Percentiles rank a stretch among this genome's conserved stretches.
Conservation (phyloP, 23 red algal species). For the Agarophyton chilense region DNA sequence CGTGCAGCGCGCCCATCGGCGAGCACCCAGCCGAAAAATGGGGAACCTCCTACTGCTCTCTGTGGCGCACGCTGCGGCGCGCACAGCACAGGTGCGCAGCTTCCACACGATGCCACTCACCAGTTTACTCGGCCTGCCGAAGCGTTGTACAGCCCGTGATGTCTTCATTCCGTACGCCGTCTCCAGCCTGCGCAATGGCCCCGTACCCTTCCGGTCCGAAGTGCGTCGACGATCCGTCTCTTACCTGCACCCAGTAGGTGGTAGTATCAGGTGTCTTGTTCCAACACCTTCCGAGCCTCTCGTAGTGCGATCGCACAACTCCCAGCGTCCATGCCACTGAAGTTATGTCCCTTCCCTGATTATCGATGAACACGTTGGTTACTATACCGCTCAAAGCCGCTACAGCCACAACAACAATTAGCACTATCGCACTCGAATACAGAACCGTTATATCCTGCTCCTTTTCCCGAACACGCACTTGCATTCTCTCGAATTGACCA, state of each 20-base stretch:
- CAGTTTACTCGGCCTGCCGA: too few relatives aligned
- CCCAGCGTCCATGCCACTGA: slow-evolving; percentile 6
- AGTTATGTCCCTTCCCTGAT: background rate
- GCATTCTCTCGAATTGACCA: background rate
- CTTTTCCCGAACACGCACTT: background rate
- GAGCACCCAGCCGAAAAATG: too few relatives aligned
- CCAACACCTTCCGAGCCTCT: background rate
- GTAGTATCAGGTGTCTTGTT: slow-evolving; percentile 14
- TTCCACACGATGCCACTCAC: too few relatives aligned
- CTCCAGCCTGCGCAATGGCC: background rate
- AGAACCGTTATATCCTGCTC: background rate
- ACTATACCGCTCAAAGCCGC: background rate
- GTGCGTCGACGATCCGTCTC: slow-evolving; percentile 5
- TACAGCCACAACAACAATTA: background rate
- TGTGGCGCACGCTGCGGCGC: too few relatives aligned
- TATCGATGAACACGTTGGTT: background rate
- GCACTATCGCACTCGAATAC: background rate
- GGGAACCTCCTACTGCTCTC: too few relatives aligned
- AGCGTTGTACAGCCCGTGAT: background rate
- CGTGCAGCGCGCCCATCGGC: too few relatives aligned
- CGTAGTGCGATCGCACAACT: background rate
- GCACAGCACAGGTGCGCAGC: too few relatives aligned
- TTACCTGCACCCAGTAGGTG: slow-evolving; percentile 8
- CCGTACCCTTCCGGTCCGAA: background rate
- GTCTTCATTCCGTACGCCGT: background rate